Conservation (phyloP, 1,139 yeast genomes). For the Lodderomyces theae region DNA sequence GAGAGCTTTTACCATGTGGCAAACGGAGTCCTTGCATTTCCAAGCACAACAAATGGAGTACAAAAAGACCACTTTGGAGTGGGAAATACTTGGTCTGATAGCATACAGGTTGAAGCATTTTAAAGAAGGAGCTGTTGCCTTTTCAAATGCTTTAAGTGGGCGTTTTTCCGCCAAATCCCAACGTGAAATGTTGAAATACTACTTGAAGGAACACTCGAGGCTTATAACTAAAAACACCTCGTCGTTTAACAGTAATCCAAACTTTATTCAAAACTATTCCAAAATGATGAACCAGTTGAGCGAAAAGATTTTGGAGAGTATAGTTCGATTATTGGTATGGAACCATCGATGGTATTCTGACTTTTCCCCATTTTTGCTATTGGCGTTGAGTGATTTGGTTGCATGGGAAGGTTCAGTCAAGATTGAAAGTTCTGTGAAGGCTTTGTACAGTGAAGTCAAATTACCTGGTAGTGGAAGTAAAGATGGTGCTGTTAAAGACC, state of each 20-base stretch:
- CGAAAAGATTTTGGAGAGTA: constrained; percentile 63
- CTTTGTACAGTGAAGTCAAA: constrained; percentile 53
- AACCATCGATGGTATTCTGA: constrained; percentile 97
- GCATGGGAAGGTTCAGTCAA: constrained; percentile 77
- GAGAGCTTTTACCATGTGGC: constrained; percentile 85
- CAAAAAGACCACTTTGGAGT: constrained; percentile 80
- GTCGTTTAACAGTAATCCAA: constrained; percentile 15
- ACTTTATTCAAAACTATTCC: constrained; percentile 29
- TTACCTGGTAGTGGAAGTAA: constrained; percentile 15
- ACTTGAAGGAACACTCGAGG: constrained; percentile 47
- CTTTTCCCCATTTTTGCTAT: constrained; percentile 67
- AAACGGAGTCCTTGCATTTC: constrained; percentile 69
- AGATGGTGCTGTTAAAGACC: constrained; percentile 20
- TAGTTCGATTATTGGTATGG: constrained; percentile 85
- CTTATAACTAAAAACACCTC: constrained; percentile 26
- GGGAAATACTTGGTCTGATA: constrained; percentile 87
- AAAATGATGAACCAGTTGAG: constrained; percentile 51
- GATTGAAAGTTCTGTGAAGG: constrained; percentile 72
- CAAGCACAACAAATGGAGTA: constrained; percentile 71
- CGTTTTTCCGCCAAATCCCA: constrained; percentile 80
- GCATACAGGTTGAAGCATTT: constrained; percentile 76
- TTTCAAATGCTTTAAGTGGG: constrained; percentile 73
- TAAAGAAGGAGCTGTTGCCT: constrained; percentile 80
- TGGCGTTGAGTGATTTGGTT: constrained; percentile 57
- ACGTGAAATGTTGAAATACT: constrained; percentile 68